phyloP scores from a whole-genome alignment of 768 basidiomycete species.

The Lactarius sanguifluus region DNA sequence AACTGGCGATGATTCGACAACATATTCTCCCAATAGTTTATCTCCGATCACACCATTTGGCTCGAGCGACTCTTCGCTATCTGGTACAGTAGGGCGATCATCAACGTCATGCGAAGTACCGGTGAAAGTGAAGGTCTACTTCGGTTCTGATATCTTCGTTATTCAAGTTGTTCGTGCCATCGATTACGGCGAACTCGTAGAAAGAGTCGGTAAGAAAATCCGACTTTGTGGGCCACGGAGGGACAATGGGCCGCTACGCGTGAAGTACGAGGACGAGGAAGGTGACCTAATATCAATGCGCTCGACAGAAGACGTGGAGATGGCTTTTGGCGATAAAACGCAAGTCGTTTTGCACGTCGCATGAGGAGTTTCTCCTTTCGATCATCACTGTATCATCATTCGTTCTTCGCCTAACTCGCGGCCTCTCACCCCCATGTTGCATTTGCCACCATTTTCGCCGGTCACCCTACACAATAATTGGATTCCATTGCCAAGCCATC shows the following conservation, averaged over 20 bases:
- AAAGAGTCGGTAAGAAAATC: slow-evolving; percentile 91
- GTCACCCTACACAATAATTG: slow-evolving; percentile 12
- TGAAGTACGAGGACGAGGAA: slow-evolving; percentile 91
- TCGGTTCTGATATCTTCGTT: slow-evolving; percentile 93
- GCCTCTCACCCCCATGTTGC: slow-evolving; percentile 22
- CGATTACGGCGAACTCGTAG: slow-evolving; percentile 80
- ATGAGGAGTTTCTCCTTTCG: slow-evolving; percentile 39
- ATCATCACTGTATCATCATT: slow-evolving; percentile 18
- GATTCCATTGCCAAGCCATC: slow-evolving; percentile 22
- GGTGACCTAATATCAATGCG: slow-evolving; percentile 87
- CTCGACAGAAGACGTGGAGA: slow-evolving; percentile 90
- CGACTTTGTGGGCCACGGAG: slow-evolving; percentile 81
- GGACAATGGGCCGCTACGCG: slow-evolving; percentile 76
- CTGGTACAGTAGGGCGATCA: slow-evolving; percentile 47
- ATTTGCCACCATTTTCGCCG: slow-evolving; percentile 22
- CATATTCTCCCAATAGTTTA: slow-evolving; percentile 80
- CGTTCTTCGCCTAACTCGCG: slow-evolving; percentile 4
- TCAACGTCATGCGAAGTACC: slow-evolving; percentile 57
- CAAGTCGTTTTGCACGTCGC: slow-evolving; percentile 82
- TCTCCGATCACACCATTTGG: slow-evolving; percentile 90
- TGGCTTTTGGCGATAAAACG: slow-evolving; percentile 89
- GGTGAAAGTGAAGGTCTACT: slow-evolving; percentile 93
- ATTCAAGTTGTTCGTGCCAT: slow-evolving; percentile 83
- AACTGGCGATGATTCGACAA: slow-evolving; percentile 77
- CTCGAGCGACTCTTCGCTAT: slow-evolving; percentile 81